These are phyloP conservation scores for Solanum verrucosum DNA, from an alignment of 257 asterid genomes.

Conservation along the genomic window DNA sequence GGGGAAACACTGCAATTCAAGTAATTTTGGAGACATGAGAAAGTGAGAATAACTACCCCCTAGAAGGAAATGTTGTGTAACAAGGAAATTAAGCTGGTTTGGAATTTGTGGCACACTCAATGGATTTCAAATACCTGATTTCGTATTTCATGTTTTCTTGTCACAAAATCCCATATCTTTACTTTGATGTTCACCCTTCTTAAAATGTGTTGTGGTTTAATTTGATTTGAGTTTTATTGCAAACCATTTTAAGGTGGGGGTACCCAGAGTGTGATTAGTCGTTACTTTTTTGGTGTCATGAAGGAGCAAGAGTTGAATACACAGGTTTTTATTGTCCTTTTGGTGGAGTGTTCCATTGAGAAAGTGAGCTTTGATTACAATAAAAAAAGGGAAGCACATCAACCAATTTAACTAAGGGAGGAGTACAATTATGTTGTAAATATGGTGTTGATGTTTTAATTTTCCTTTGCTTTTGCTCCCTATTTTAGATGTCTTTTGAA, in stretches of 20 bases:
- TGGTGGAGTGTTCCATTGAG: background rate
- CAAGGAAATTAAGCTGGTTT: background rate
- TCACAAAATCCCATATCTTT: background rate
- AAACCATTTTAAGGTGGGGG: background rate
- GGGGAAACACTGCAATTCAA: background rate
- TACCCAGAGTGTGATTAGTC: background rate
- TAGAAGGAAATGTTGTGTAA: background rate
- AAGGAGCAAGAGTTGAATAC: background rate
- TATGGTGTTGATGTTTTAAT: background rate
- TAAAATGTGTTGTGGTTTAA: background rate
- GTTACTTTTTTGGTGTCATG: background rate
- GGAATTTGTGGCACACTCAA: background rate
- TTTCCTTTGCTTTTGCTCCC: background rate
- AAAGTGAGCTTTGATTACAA: background rate
- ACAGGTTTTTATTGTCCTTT: background rate
- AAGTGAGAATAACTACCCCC: background rate
- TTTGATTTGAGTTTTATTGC: background rate
- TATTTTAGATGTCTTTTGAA: background rate
- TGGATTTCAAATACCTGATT: background rate
- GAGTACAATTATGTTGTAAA: background rate
- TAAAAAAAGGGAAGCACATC: background rate
- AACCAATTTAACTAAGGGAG: background rate
- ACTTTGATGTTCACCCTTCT: background rate
- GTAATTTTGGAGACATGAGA: background rate
- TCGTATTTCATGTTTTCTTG: background rate